A percentile compares a stretch with the other conserved stretches of the same genome.
Evolutionary conservation across 2,329 filamentous ascomycete species (phyloP).

Genomic region (Ascosphaera apis): DNA sequence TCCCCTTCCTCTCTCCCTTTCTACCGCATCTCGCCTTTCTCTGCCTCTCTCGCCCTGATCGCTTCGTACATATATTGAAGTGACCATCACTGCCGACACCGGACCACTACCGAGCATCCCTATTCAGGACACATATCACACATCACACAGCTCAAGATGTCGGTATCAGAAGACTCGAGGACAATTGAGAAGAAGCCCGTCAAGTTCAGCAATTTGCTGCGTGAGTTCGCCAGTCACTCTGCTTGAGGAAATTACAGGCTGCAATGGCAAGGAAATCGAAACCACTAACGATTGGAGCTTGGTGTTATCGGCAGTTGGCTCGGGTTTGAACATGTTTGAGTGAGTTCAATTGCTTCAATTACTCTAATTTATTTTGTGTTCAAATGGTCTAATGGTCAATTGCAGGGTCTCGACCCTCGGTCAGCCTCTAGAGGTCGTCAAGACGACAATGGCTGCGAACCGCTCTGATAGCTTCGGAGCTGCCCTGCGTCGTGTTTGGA

Average conservation of each 20-base stretch:
- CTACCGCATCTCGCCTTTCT: too few relatives aligned
- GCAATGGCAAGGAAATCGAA: not conserved
- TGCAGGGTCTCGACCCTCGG: slow-evolving; percentile 44
- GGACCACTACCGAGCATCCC: too few relatives aligned
- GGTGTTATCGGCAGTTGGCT: slow-evolving; percentile 35
- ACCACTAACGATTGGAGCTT: slow-evolving; percentile 11
- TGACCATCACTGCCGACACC: slow-evolving; percentile 28
- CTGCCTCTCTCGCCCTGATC: too few relatives aligned
- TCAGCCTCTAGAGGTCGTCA: slow-evolving; percentile 87
- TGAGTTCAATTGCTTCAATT: too few relatives aligned
- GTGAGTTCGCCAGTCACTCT: slow-evolving; percentile 20
- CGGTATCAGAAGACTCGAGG: too few relatives aligned
- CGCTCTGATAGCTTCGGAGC: slow-evolving; percentile 64
- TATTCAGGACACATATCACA: too few relatives aligned
- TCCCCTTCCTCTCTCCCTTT: too few relatives aligned
- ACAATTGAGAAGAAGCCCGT: slow-evolving; percentile 94
- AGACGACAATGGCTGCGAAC: slow-evolving; percentile 99
- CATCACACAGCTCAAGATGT: too few relatives aligned
- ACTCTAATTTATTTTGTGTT: slow-evolving; percentile 5
- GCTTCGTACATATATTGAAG: too few relatives aligned
- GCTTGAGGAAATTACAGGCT: too few relatives aligned
- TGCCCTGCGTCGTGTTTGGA: slow-evolving; percentile 73
- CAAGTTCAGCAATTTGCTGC: slow-evolving; percentile 97
- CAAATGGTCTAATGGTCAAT: slow-evolving; percentile 6
- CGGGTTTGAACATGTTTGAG: slow-evolving; percentile 92